Base-by-base conservation (phyloP, 2,329 filamentous ascomycete genomes). In the Aureobasidium sp. region DNA sequence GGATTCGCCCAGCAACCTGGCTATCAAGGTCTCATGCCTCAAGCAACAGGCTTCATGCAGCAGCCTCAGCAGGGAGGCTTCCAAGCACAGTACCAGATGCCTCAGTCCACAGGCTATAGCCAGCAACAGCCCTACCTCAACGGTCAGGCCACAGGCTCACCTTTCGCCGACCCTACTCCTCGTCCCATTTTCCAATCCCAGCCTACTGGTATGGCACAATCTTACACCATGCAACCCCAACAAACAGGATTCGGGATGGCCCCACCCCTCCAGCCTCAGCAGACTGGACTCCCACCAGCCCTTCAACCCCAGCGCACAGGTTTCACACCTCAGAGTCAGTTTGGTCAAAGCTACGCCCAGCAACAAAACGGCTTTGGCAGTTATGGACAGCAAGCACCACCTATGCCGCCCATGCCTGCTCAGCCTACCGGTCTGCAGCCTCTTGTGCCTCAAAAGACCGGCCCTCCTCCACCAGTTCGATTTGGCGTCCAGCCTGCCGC, bases 381-480 rank as follows among this genome's bases (percentile, higher is more conserved):
- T 8, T 49, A 42, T 13, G 44, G 25, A n/a, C 34, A 42, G 37
- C 57, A 49, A 13, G 76, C 76, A 65, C 83, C 80, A 21, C 78
- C 82, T 11, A 77, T 85, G 59, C 82, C 83, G 29, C 77, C 83
- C 5, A 73, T 84, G 30, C 81, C 82, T 11, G 37, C 50, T 5
- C 78, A 86, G 69, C 78, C 81, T 67, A 81, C 81, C 16, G 78
- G 72, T 25, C 53, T 59, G 72, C 79, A 49, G 78, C 84, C 89
- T 63, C 76, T 93, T 60, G 76, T 86, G 65, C 84, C 90, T 49
- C 90, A 95, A 72, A 86, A 89, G 78, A 95, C 90, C 9, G 90
- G 90, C 0, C 94, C 94, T 7, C 81, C 93, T 25, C 94, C 94
- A 49, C 86, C 91, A 29, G 87, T 99, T 21, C 85, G 91, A 63